phyloP scores from a whole-genome alignment of 768 basidiomycete genomes.

The Galerina sulciceps region DNA sequence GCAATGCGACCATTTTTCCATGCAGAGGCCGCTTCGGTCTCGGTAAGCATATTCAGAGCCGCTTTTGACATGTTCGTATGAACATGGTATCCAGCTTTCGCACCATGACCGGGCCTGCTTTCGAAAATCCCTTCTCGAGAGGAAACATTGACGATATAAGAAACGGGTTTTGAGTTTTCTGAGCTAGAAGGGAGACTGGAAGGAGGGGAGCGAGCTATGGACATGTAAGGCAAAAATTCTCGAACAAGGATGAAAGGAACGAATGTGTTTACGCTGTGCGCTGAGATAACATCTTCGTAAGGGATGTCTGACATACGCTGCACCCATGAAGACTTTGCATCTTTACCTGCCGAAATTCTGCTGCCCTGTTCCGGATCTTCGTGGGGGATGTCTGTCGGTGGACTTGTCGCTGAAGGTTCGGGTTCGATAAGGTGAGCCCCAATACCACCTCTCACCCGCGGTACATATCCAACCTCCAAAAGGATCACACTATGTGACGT shows the following conservation, averaged over 20 bases:
- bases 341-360: not conserved
- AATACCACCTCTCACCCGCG: slow-evolving; percentile 24
- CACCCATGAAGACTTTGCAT: slow-evolving; percentile 32
- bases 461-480: slow-evolving; percentile 16
- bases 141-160: slow-evolving; percentile 38
- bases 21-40: slow-evolving; percentile 34
- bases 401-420: not conserved
- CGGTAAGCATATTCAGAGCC: slow-evolving; percentile 40
- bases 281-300: slow-evolving; percentile 39
- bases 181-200: not conserved
- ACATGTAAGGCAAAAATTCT: slow-evolving; percentile 34
- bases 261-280: slow-evolving; percentile 40
- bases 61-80: slow-evolving; percentile 45
- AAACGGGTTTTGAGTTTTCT: slow-evolving; percentile 13
- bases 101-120: slow-evolving; percentile 20
- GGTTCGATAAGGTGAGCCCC: slow-evolving; percentile 1
- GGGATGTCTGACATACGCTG: slow-evolving; percentile 36
- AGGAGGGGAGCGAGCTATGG: not conserved
- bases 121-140: slow-evolving; percentile 41
- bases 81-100: slow-evolving; percentile 33
- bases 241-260: slow-evolving; percentile 41
- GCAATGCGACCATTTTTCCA: slow-evolving; percentile 32
- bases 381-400: not conserved
- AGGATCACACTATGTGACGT: slow-evolving; percentile 11
- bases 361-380: not conserved